Evolutionary conservation across 176 grass and related monocot species (phyloP).

Genomic region (bread wheat (Triticum aestivum)): DNA sequence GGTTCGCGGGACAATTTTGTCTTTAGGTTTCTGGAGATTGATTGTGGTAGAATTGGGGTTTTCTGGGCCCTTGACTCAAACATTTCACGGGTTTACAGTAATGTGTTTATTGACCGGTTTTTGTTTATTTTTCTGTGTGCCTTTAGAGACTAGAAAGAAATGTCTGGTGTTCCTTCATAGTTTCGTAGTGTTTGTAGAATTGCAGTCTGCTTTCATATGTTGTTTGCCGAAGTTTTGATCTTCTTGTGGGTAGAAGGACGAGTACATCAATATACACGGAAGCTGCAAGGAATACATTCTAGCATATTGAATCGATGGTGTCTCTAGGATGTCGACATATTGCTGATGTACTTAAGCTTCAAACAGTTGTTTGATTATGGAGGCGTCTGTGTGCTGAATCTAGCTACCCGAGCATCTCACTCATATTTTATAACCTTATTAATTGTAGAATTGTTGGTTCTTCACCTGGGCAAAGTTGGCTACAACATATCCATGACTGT

Average conservation of each 20-base stretch:
- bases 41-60: background rate
- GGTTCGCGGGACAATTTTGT: slow-evolving; percentile 11
- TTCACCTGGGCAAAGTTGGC: slow-evolving; percentile 1
- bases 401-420: background rate
- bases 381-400: background rate
- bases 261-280: background rate
- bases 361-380: background rate
- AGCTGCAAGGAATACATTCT: background rate
- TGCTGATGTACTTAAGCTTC: background rate
- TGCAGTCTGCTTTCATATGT: background rate
- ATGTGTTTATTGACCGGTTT: background rate
- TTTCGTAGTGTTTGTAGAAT: background rate
- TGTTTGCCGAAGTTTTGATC: slow-evolving; percentile 9
- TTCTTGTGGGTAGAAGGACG: background rate
- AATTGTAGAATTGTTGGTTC: background rate
- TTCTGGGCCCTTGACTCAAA: background rate
- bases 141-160: background rate
- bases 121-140: too few species aligned
- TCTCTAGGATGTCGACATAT: background rate
- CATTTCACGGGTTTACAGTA: background rate
- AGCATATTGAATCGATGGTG: background rate
- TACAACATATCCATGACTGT: background rate
- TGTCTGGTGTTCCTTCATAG: background rate
- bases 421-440: background rate
- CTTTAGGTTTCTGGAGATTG: background rate